Evolutionary conservation across 75 land plant species (phyloP), one percentile per base, ranked within the genome.

Genomic region (Pseudotsuga menziesii): DNA sequence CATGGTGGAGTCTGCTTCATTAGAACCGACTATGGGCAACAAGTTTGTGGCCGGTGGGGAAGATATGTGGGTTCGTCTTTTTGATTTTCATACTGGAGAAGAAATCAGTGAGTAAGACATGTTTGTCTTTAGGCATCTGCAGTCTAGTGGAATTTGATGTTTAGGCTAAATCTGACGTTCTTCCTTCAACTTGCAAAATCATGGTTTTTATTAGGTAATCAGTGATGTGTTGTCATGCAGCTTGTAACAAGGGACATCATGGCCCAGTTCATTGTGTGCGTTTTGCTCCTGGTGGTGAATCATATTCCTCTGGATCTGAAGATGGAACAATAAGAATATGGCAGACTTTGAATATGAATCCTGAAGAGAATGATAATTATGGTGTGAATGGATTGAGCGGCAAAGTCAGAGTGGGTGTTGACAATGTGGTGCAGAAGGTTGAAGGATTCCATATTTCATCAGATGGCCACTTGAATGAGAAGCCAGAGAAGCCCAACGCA

Each of bases 221-320:
- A 22, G 2, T 22, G 58, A 35, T 17, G 25, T 29, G 20, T 44
- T 8, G n/a, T 69, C 35, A 56, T 82, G 81, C 85, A 95, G 96
- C 85, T 58, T 95, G 98, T 81, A 93, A 93, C 84, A 95, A 95
- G 84, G 98, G 98, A 55, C 98, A 95, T 61, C 96, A 95, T 83
- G 96, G 98, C 36, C 98, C 98, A 25, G 98, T 95, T 16, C 98
- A 93, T 72, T 95, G 96, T 79, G 96, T 95, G 57, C 86, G 98
- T 3, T 95, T 95, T 71, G 84, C 98, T 11, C 96, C 98, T 4
- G 96, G 95, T 52, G 96, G 98, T 61, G 98, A 95, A 80, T 95
- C 98, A 12, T 95, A 92, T 83, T 93, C 98, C 26, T 95, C 98
- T 13, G 98, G 98, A 26, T 95, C 98, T 27, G 98, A 95, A 78